phyloP scores from a whole-genome alignment of 2,329 filamentous ascomycete genomes.

The Arthrobotrys sinensis region DNA sequence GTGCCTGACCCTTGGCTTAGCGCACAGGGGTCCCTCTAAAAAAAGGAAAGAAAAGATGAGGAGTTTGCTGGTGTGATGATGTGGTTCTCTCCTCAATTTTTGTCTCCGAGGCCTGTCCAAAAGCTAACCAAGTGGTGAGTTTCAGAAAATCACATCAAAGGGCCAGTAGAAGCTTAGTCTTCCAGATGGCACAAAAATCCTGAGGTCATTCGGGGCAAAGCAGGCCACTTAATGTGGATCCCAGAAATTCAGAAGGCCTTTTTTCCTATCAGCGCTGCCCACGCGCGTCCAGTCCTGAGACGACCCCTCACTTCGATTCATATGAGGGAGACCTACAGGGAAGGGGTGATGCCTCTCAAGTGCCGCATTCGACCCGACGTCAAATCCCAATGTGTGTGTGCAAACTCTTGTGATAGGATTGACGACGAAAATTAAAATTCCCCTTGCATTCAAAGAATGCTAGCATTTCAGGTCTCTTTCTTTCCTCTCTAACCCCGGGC shows the following conservation, averaged over 20 bases:
- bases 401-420: conserved; percentile 37
- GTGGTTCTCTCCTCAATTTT: conserved; percentile 57
- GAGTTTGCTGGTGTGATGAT: conserved; percentile 58
- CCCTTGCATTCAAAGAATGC: conserved; percentile 60
- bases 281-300: conserved; percentile 36
- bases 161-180: conserved; percentile 30
- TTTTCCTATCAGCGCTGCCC: conserved; percentile 48
- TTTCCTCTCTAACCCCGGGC: conserved; percentile 33
- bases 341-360: conserved; percentile 48
- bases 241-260: conserved; percentile 19
- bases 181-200: conserved; percentile 45
- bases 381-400: background rate
- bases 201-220: conserved; percentile 33
- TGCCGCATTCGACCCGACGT: conserved; percentile 45
- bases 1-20: conserved; percentile 57
- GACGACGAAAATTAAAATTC: conserved; percentile 45
- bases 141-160: conserved; percentile 46
- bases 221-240: conserved; percentile 37
- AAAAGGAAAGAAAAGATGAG: conserved; percentile 49
- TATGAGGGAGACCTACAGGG: conserved; percentile 26
- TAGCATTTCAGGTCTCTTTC: conserved; percentile 27
- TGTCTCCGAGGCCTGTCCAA: conserved; percentile 54
- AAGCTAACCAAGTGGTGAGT: conserved; percentile 49
- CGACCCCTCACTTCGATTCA: conserved; percentile 54
- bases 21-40: conserved; percentile 45